phyloP scores from a whole-genome alignment of 306 rosid species.

The Mucuna pruriens region DNA sequence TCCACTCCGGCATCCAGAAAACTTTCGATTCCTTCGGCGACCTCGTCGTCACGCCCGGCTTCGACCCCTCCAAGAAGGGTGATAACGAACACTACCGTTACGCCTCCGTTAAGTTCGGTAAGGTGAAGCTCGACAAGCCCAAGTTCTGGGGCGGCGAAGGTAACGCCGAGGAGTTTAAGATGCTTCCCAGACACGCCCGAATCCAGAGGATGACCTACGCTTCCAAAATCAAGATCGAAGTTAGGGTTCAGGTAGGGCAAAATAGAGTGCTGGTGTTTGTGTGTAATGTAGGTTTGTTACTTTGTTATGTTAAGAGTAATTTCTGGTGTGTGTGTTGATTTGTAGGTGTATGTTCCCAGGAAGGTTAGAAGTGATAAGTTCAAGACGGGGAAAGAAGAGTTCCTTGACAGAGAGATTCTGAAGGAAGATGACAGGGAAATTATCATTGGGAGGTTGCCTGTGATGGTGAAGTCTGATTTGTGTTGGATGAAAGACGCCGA shows the following conservation, averaged over 20 bases:
- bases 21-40: slow-evolving; percentile 75
- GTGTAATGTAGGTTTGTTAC: not conserved
- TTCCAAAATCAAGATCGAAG: slow-evolving; percentile 61
- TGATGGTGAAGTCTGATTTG: slow-evolving; percentile 90
- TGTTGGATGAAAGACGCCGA: slow-evolving; percentile 84
- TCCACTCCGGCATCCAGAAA: slow-evolving; percentile 57
- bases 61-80: slow-evolving; percentile 88
- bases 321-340: slow-evolving; percentile 36
- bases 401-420: slow-evolving; percentile 44
- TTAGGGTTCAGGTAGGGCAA: slow-evolving; percentile 59
- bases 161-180: slow-evolving; percentile 56
- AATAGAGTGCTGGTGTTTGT: not conserved
- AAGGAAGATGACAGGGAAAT: slow-evolving; percentile 60
- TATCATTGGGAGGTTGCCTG: slow-evolving; percentile 79
- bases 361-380: slow-evolving; percentile 78
- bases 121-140: slow-evolving; percentile 70
- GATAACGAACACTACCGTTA: slow-evolving; percentile 64
- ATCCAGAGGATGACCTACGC: slow-evolving; percentile 95
- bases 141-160: slow-evolving; percentile 78
- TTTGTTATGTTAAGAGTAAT: not conserved
- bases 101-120: slow-evolving; percentile 77
- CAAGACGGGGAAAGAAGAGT: slow-evolving; percentile 77
- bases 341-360: slow-evolving; percentile 63
- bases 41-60: slow-evolving; percentile 70
- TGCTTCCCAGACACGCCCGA: slow-evolving; percentile 93